phyloP scores from a whole-genome alignment of 345 rosid genomes.

The Rhizophora mangle region DNA sequence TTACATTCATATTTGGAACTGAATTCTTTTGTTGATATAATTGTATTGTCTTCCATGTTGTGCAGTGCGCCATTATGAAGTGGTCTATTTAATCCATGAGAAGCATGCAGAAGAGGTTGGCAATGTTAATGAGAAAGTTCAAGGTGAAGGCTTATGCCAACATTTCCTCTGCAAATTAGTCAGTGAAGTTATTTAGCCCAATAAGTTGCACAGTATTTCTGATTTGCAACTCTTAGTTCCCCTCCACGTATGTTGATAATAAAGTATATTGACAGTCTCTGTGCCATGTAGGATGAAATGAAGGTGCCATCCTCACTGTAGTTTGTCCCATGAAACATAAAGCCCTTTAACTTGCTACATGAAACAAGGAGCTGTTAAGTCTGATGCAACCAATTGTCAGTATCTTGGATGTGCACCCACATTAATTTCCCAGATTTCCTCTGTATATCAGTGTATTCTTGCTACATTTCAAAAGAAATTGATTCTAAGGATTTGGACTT shows the following conservation, averaged over 20 bases:
- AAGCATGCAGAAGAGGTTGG: constrained; percentile 72
- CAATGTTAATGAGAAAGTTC: constrained; percentile 70
- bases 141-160: constrained; percentile 45
- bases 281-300: too few relatives aligned
- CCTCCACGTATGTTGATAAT: neutral
- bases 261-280: neutral
- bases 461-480: too few relatives aligned
- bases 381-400: neutral
- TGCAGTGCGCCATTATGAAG: constrained; percentile 92
- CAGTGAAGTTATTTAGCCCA: too few relatives aligned
- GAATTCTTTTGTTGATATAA: neutral
- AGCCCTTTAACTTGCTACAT: neutral
- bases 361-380: neutral
- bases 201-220: neutral
- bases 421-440: neutral
- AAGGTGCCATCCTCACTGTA: neutral
- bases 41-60: neutral
- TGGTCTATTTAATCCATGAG: constrained; percentile 90
- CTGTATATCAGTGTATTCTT: neutral
- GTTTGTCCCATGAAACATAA: neutral
- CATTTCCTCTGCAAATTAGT: neutral
- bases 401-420: neutral
- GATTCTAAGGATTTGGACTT: too few relatives aligned
- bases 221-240: neutral
- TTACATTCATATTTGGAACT: neutral